Evolutionary conservation across 257 asterid genomes (phyloP).

Genomic region (Petunia axillaris): DNA sequence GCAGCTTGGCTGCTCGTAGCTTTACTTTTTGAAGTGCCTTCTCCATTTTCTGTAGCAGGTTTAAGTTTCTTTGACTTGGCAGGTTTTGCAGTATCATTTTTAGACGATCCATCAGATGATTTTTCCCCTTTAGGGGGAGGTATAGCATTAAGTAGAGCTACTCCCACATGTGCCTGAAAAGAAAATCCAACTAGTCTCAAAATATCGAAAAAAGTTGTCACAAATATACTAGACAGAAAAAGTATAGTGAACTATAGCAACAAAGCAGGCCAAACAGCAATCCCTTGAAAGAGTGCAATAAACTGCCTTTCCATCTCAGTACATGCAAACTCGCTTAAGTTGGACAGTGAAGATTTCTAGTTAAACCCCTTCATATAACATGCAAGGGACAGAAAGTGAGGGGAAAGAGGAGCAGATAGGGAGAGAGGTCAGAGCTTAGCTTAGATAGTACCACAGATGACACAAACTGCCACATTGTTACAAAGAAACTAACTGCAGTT

Average conservation of each 20-base stretch:
- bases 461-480: neutral
- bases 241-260: neutral
- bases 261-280: conserved; percentile 12
- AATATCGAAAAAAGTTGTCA: neutral
- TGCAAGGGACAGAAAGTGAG: neutral
- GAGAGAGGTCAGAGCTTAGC: neutral
- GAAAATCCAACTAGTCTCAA: conserved; percentile 18
- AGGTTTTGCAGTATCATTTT: conserved; percentile 59
- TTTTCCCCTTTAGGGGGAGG: conserved; percentile 62
- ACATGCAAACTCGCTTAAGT: neutral
- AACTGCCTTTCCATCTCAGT: conserved; percentile 6
- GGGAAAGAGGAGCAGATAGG: neutral
- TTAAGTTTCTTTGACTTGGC: conserved; percentile 63
- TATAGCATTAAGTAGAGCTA: conserved; percentile 89
- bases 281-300: neutral
- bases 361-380: conserved; percentile 11
- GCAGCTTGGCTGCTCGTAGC: conserved; percentile 54
- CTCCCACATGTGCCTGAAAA: conserved; percentile 89
- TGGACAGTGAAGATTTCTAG: neutral
- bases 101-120: conserved; percentile 60
- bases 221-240: neutral
- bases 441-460: neutral
- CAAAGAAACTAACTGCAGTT: neutral
- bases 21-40: conserved; percentile 51
- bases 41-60: conserved; percentile 51